Conservation (phyloP, 768 basidiomycete genomes). For the Agrocybe praecox region DNA sequence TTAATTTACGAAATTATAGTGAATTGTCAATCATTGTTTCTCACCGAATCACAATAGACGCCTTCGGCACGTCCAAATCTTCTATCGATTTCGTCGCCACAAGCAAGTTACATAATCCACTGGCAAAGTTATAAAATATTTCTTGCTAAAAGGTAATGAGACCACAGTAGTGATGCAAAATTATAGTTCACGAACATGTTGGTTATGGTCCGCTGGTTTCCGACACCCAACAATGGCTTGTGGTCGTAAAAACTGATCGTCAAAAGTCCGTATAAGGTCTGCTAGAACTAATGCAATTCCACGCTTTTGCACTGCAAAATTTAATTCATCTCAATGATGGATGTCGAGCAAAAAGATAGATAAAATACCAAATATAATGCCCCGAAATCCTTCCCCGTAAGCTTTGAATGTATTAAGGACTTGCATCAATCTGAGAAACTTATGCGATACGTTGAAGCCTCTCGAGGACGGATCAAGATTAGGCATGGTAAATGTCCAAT, state of each 20-base stretch:
- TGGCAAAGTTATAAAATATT: slow-evolving; percentile 48
- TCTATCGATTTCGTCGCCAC: slow-evolving; percentile 60
- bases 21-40: slow-evolving; percentile 14
- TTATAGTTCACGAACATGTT: slow-evolving; percentile 14
- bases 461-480: slow-evolving; percentile 57
- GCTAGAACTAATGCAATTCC: slow-evolving; percentile 58
- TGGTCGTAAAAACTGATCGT: slow-evolving; percentile 59
- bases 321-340: not conserved
- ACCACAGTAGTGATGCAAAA: not conserved
- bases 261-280: slow-evolving; percentile 58
- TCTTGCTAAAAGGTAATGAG: slow-evolving; percentile 38
- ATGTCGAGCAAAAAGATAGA: not conserved
- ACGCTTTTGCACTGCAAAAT: slow-evolving; percentile 50
- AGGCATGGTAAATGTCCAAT: slow-evolving; percentile 68
- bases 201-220: slow-evolving; percentile 30
- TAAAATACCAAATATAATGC: slow-evolving; percentile 67
- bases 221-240: slow-evolving; percentile 44
- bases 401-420: slow-evolving; percentile 56
- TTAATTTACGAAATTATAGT: slow-evolving; percentile 2
- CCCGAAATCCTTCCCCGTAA: slow-evolving; percentile 62
- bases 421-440: slow-evolving; percentile 63
- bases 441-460: slow-evolving; percentile 70
- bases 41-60: slow-evolving; percentile 64
- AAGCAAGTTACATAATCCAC: slow-evolving; percentile 65
- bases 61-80: slow-evolving; percentile 61